Percentiles rank a stretch among this genome's conserved stretches.
Conservation (phyloP, 2,329 filamentous ascomycete species). For the Aureobasidium mangrovei region DNA sequence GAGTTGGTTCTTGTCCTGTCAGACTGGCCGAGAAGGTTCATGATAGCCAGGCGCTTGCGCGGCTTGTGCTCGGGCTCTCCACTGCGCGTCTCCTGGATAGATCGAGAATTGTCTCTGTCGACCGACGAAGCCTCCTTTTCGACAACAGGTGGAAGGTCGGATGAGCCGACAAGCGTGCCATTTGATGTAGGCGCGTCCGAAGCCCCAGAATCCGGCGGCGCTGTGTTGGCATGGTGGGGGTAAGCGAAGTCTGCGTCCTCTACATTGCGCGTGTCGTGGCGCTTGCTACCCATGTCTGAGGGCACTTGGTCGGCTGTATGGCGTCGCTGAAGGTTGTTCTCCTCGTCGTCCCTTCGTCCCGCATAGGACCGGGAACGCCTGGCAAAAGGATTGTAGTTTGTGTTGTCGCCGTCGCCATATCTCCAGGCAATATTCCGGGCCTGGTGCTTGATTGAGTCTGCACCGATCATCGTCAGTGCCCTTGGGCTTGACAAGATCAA, state of each 20-base stretch:
- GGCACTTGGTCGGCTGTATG: slow-evolving; percentile 14
- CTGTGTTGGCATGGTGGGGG: slow-evolving; percentile 15
- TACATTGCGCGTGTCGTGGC: slow-evolving; percentile 1
- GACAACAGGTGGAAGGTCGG: not conserved
- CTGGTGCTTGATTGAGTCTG: slow-evolving; percentile 17
- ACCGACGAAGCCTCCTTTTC: not conserved
- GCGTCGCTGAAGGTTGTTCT: slow-evolving; percentile 8
- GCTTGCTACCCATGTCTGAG: slow-evolving; percentile 3
- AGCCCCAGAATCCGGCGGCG: slow-evolving; percentile 1
- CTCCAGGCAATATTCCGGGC: slow-evolving; percentile 17
- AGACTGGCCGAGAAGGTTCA: not conserved
- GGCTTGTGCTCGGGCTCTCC: slow-evolving; percentile 3
- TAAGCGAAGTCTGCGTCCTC: slow-evolving; percentile 14
- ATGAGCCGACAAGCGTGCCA: not conserved
- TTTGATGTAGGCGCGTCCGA: slow-evolving; percentile 6
- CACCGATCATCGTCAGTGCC: slow-evolving; percentile 9
- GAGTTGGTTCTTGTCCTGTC: not conserved
- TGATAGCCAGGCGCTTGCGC: not conserved
- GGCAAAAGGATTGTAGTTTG: slow-evolving; percentile 18
- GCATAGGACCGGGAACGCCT: slow-evolving; percentile 7
- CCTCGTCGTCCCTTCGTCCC: slow-evolving; percentile 10
- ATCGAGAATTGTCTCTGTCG: slow-evolving; percentile 3
- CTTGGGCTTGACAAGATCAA: not conserved
- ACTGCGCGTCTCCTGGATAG: not conserved
- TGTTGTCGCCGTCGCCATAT: slow-evolving; percentile 12